These are phyloP conservation scores for Arthrobotrys sphaeroides DNA, from an alignment of 2,329 filamentous ascomycete genomes.

Conservation along the genomic window DNA sequence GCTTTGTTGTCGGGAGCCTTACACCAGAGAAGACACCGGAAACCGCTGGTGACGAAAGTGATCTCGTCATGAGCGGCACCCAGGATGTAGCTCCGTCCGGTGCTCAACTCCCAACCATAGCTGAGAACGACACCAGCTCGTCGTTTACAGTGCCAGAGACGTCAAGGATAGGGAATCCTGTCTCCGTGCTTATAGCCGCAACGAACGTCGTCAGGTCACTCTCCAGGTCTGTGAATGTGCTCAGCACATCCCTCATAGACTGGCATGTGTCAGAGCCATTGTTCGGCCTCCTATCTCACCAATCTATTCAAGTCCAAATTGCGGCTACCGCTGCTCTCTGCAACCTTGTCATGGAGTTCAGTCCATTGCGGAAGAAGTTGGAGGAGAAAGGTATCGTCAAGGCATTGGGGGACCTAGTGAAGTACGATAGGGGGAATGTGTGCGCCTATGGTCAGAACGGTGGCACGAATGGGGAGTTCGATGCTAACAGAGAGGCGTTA, in stretches of 20 bases:
- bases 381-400: constrained; percentile 77
- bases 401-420: constrained; percentile 82
- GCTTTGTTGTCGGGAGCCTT: constrained; percentile 84
- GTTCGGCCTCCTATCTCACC: constrained; percentile 77
- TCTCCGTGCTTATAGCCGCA: constrained; percentile 81
- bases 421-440: constrained; percentile 74
- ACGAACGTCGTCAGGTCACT: constrained; percentile 83
- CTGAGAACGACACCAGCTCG: constrained; percentile 52
- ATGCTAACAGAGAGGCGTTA: constrained; percentile 64
- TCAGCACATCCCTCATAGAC: constrained; percentile 88
- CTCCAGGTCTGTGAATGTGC: constrained; percentile 81
- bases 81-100: constrained; percentile 23
- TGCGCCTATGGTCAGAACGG: constrained; percentile 44
- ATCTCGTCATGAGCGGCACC: constrained; percentile 35
- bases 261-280: constrained; percentile 81
- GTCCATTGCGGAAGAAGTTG: constrained; percentile 85
- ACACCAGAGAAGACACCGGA: constrained; percentile 66
- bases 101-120: constrained; percentile 8
- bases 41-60: background rate
- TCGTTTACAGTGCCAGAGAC: constrained; percentile 56
- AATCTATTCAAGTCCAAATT: constrained; percentile 80
- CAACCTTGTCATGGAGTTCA: constrained; percentile 87
- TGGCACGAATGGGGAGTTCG: constrained; percentile 30
- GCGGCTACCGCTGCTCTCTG: constrained; percentile 84
- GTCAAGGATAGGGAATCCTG: constrained; percentile 77